Evolutionary conservation across 306 rosid species (phyloP), one percentile per base, ranked within the genome.

Genomic region (Begonia loranthoides): DNA sequence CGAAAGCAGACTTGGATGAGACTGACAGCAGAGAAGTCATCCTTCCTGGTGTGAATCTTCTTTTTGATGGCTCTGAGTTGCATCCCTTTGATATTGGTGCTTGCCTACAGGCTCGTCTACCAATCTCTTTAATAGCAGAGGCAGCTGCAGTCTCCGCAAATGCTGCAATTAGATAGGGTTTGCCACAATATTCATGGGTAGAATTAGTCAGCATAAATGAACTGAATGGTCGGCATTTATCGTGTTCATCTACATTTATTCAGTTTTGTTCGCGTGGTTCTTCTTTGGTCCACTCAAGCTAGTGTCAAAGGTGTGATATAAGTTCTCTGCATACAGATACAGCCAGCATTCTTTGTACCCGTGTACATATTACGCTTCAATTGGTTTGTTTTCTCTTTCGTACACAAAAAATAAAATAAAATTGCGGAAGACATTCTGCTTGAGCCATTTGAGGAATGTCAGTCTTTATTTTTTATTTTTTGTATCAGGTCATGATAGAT

Each of bases 31-130:
- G 73, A 83, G 96, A 90, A 57, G 80, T 77, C 17, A 69, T 73
- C 64, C 93, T 86, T 65, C 99, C 96, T 6, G 95, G 94, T 21
- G 88, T 83, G 44, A 90, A 83, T 74, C 84, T 90, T 68, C 67
- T 90, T 55, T 90, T 86, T 57, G 94, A 90, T 65, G 99, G 96
- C 63, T 80, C 84, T 15, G 77, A 70, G 74, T 70, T 90, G 76
- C 93, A 74, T 66, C 96, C 84, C 36, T 86, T 90, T 13, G 99
- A 90, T 45, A 73, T 90, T 57, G 80, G 93, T 54, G 99, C 96
- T 70, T 90, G 99, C 67, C 84, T 80, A 52, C 99, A 86, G 70
- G 99, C 88, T 60, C 86, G 94, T 62, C 99, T 78, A 62, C 84
- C 88, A 16, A 78, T 83, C 68, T 73, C 92, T 56, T 70, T 90